A percentile compares a stretch with the other conserved stretches of the same genome.
Evolutionary conservation across 169 alveolate genomes (phyloP).

Genomic region (Cryptosporidium viatorum): DNA sequence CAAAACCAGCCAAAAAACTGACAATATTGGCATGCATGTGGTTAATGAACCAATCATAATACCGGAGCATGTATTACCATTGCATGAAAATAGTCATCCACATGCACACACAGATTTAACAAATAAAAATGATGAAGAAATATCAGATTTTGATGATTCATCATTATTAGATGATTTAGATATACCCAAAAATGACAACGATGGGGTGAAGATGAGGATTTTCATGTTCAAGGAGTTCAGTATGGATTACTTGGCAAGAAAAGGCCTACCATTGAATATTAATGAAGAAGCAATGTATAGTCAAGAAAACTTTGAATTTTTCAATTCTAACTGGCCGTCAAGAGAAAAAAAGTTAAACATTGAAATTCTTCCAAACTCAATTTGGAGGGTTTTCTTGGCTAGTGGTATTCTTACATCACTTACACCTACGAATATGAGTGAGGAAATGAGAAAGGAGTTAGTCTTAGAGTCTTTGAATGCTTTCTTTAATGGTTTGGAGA

Average conservation of each 20-base stretch:
- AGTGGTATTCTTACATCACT: conserved; percentile 11
- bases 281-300: background rate
- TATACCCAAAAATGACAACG: background rate
- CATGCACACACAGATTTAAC: background rate
- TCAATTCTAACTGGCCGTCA: conserved; percentile 26
- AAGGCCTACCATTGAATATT: conserved; percentile 12
- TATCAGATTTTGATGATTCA: conserved; percentile 37
- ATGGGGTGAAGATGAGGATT: conserved; percentile 20
- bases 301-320: conserved; percentile 40
- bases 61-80: conserved; percentile 24
- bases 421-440: background rate
- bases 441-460: conserved; percentile 4
- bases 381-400: conserved; percentile 27
- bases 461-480: conserved; percentile 32
- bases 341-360: background rate
- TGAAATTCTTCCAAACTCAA: conserved; percentile 30
- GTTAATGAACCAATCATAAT: conserved; percentile 16
- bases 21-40: background rate
- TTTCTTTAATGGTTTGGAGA: conserved; percentile 41
- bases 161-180: background rate
- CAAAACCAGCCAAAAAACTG: background rate
- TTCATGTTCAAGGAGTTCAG: conserved; percentile 29
- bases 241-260: conserved; percentile 39
- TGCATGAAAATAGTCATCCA: background rate
- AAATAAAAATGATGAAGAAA: conserved; percentile 1